A percentile compares a stretch with the other conserved stretches of the same genome.
Conservation (phyloP, 208 protist genomes). For the Wallacemonas collosoma region DNA sequence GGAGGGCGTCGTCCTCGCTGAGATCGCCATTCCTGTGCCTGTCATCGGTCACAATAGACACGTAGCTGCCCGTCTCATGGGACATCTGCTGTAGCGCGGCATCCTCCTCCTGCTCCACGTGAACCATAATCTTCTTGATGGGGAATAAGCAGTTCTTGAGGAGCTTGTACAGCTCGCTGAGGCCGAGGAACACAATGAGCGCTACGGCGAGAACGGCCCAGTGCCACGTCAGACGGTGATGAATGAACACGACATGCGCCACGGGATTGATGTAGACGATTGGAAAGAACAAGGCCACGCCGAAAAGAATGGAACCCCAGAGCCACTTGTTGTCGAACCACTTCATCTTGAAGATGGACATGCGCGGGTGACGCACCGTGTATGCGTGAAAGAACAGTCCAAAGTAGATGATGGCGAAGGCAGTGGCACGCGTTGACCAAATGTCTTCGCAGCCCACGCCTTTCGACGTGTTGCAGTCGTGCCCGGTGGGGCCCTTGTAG, state of each 20-base stretch:
- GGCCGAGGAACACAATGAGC: constrained; percentile 54
- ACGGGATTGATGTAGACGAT: constrained; percentile 84
- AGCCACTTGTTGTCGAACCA: constrained; percentile 90
- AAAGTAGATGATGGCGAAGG: constrained; percentile 88
- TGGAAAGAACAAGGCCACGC: constrained; percentile 57
- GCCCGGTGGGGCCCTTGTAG: constrained; percentile 44
- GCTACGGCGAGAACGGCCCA: constrained; percentile 74
- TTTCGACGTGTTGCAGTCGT: constrained; percentile 63
- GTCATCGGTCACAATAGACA: no score
- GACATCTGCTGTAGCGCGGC: constrained; percentile 38
- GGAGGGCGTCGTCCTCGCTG: no score
- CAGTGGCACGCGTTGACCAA: constrained; percentile 76
- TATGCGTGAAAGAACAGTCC: constrained; percentile 89
- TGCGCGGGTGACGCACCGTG: constrained; percentile 80
- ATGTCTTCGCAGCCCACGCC: constrained; percentile 63
- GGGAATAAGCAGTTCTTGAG: constrained; percentile 87
- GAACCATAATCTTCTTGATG: constrained; percentile 37
- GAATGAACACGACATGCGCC: constrained; percentile 70
- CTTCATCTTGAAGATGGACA: constrained; percentile 82
- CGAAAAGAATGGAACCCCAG: constrained; percentile 57
- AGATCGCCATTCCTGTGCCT: no score
- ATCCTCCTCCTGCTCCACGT: constrained; percentile 30
- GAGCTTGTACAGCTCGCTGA: constrained; percentile 83
- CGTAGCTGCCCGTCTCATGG: constrained; percentile 8
- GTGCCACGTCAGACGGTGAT: constrained; percentile 85